Conservation (phyloP, 2,329 filamentous ascomycete species). For the Trichophyton equinum region DNA sequence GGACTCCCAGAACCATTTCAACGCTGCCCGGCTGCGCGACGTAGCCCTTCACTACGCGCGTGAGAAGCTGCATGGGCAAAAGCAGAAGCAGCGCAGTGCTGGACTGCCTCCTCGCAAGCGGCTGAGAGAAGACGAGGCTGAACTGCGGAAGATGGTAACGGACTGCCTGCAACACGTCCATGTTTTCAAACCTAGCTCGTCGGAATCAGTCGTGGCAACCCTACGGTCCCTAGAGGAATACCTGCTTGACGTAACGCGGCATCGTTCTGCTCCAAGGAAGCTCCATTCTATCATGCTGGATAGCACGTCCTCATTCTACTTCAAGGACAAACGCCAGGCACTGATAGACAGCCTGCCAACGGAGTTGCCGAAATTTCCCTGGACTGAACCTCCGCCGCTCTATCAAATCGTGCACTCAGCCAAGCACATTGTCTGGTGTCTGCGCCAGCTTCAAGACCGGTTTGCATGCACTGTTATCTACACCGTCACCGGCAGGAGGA, state of each 20-base stretch:
- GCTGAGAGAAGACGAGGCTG: slow-evolving; percentile 9
- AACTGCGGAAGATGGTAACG: slow-evolving; percentile 18
- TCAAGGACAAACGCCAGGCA: slow-evolving; percentile 38
- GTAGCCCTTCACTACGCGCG: slow-evolving; percentile 21
- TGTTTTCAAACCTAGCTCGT: slow-evolving; percentile 44
- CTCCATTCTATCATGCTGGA: slow-evolving; percentile 44
- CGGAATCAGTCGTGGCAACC: slow-evolving; percentile 38
- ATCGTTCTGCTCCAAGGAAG: slow-evolving; percentile 35
- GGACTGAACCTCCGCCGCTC: neutral
- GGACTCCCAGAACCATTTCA: slow-evolving; percentile 45
- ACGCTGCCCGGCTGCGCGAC: slow-evolving; percentile 33
- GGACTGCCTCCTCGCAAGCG: neutral
- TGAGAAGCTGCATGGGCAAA: neutral
- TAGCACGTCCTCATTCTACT: slow-evolving; percentile 44
- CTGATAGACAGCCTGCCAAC: slow-evolving; percentile 19
- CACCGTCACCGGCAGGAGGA: slow-evolving; percentile 19
- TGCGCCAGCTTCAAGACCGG: slow-evolving; percentile 25
- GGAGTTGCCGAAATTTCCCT: slow-evolving; percentile 7
- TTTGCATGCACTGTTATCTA: slow-evolving; percentile 32
- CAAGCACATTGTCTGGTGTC: slow-evolving; percentile 10
- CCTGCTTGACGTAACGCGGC: slow-evolving; percentile 34
- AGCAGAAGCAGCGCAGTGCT: neutral
- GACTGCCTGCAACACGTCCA: slow-evolving; percentile 43
- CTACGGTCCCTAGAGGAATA: slow-evolving; percentile 38
- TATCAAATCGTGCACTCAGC: slow-evolving; percentile 1